phyloP scores from a whole-genome alignment of 2,329 filamentous ascomycete genomes.

The Monilinia vaccinii-corymbosi region DNA sequence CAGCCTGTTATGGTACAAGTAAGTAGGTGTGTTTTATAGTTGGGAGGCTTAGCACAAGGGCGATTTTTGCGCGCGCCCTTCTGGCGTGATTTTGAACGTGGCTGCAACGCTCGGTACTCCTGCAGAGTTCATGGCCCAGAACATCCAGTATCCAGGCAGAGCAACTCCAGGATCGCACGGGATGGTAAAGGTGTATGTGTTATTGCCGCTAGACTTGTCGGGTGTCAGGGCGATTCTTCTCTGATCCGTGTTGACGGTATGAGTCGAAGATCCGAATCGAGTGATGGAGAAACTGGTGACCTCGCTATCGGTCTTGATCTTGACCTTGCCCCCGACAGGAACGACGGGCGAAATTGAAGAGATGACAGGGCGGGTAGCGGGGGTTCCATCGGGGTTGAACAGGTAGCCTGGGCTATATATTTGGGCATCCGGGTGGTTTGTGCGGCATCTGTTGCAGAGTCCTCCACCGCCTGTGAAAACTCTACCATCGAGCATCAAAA shows the following conservation, averaged over 20 bases:
- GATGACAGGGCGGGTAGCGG: conserved; percentile 36
- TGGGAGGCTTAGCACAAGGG: no score
- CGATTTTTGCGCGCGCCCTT: no score
- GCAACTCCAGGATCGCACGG: conserved; percentile 41
- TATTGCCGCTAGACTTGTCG: conserved; percentile 21
- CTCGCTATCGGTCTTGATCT: conserved; percentile 26
- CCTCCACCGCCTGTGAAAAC: conserved; percentile 45
- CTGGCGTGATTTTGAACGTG: conserved; percentile 1
- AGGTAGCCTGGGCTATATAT: conserved; percentile 49
- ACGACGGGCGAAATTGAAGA: conserved; percentile 27
- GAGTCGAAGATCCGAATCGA: conserved; percentile 41
- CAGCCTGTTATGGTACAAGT: neutral
- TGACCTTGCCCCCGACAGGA: conserved; percentile 28
- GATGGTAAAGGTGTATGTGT: conserved; percentile 33
- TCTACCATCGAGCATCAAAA: conserved; percentile 42
- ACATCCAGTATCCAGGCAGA: conserved; percentile 44
- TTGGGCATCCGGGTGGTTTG: conserved; percentile 46
- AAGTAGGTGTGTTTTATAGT: no score
- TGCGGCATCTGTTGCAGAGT: conserved; percentile 37
- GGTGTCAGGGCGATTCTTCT: conserved; percentile 38
- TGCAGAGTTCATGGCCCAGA: conserved; percentile 40
- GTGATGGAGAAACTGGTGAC: conserved; percentile 35
- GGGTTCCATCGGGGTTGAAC: conserved; percentile 36
- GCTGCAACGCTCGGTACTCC: conserved; percentile 38
- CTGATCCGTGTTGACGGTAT: conserved; percentile 51